phyloP scores from a whole-genome alignment of 768 basidiomycete species.

The Tylopilus cervinicoccineus region DNA sequence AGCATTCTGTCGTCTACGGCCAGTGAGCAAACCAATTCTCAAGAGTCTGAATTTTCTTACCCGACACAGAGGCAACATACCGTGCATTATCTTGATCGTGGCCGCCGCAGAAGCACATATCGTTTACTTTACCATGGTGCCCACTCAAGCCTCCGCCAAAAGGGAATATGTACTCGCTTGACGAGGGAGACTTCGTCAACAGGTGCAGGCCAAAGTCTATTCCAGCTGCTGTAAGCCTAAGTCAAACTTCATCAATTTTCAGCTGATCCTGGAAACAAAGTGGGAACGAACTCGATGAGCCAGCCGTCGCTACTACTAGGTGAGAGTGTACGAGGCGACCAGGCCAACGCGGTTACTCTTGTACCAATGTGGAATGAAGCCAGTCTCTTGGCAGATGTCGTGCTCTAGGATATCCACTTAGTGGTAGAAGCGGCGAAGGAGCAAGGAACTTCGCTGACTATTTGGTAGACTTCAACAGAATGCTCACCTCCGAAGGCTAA shows the following conservation, averaged over 20 bases:
- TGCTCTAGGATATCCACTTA: slow-evolving; percentile 31
- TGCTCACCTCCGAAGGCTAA: slow-evolving; percentile 73
- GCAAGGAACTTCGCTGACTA: slow-evolving; percentile 43
- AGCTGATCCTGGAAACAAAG: neutral
- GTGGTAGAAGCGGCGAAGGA: slow-evolving; percentile 1
- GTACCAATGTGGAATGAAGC: slow-evolving; percentile 74
- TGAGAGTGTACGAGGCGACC: slow-evolving; percentile 69
- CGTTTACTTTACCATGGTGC: slow-evolving; percentile 75
- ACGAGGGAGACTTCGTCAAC: slow-evolving; percentile 51
- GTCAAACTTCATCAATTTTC: slow-evolving; percentile 7
- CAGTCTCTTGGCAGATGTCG: slow-evolving; percentile 44
- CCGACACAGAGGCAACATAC: slow-evolving; percentile 80
- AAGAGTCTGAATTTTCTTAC: slow-evolving; percentile 31
- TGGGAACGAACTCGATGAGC: slow-evolving; percentile 61
- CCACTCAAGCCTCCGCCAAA: slow-evolving; percentile 82
- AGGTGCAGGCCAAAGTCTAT: slow-evolving; percentile 69
- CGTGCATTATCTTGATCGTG: slow-evolving; percentile 61
- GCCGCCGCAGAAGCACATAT: slow-evolving; percentile 78
- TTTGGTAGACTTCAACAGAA: slow-evolving; percentile 62
- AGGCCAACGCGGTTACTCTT: slow-evolving; percentile 70
- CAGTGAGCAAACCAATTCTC: neutral
- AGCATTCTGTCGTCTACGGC: slow-evolving; percentile 73
- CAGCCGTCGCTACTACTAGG: slow-evolving; percentile 62
- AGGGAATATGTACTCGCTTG: slow-evolving; percentile 52
- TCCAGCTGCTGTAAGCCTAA: slow-evolving; percentile 64